Percentiles rank a stretch among this genome's conserved stretches.
These are phyloP conservation scores for Striga hermonthica DNA, from an alignment of 305 asterid genomes.

Conservation along the genomic window DNA sequence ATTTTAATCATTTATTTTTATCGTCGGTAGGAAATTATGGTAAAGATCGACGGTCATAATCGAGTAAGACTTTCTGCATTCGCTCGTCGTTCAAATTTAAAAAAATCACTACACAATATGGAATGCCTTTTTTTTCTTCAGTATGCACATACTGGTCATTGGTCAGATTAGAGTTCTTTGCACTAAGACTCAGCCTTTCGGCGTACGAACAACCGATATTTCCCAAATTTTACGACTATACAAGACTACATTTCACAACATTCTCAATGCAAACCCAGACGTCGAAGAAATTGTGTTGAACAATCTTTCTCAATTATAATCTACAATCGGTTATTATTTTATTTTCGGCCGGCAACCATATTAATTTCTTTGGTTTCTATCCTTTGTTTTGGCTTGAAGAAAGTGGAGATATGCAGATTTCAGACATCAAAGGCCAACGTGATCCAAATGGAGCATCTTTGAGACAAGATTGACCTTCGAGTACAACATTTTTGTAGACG, in stretches of 20 bases:
- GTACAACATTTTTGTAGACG: conserved; percentile 32
- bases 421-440: conserved; percentile 46
- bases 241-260: conserved; percentile 45
- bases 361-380: neutral
- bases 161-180: conserved; percentile 75
- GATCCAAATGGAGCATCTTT: conserved; percentile 26
- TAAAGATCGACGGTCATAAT: conserved; percentile 53
- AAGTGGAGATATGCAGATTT: conserved; percentile 48
- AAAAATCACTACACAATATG: neutral
- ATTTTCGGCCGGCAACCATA: conserved; percentile 23
- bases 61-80: conserved; percentile 44
- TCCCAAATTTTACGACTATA: conserved; percentile 63
- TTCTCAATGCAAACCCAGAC: conserved; percentile 51
- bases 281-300: conserved; percentile 59
- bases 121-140: conserved; percentile 22
- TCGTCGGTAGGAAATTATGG: conserved; percentile 56
- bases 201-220: conserved; percentile 65
- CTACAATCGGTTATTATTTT: conserved; percentile 13
- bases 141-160: too few relatives aligned
- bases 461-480: conserved; percentile 19
- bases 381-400: conserved; percentile 35
- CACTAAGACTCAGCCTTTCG: conserved; percentile 63
- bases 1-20: conserved; percentile 9
- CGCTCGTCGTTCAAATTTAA: neutral
- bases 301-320: conserved; percentile 62